Conservation (phyloP, 768 basidiomycete species). For the Xerocomellus intermedius region DNA sequence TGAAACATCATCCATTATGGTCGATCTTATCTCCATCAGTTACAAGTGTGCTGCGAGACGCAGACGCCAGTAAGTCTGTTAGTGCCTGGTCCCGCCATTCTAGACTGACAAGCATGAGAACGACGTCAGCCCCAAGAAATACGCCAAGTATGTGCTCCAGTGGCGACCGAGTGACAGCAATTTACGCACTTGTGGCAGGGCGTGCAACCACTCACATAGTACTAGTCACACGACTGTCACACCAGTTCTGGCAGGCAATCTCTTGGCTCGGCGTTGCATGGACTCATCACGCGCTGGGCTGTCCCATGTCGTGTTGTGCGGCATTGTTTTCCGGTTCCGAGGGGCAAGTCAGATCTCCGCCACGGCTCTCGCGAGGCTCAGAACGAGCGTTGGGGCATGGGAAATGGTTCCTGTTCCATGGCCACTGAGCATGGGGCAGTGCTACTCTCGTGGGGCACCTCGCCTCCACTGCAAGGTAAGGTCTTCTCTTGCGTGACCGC, state of each 20-base stretch:
- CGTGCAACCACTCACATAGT: neutral
- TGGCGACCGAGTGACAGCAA: neutral
- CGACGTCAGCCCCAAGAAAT: neutral
- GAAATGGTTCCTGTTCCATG: slow-evolving; percentile 2
- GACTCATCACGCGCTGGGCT: slow-evolving; percentile 8
- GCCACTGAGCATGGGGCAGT: slow-evolving; percentile 5
- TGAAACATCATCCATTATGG: slow-evolving; percentile 10
- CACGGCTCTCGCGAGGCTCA: slow-evolving; percentile 6
- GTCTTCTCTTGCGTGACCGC: slow-evolving; percentile 6
- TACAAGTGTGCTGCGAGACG: neutral
- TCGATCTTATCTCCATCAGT: slow-evolving; percentile 9
- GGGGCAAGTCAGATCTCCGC: slow-evolving; percentile 15
- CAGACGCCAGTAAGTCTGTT: neutral
- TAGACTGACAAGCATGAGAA: slow-evolving; percentile 8
- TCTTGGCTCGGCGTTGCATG: slow-evolving; percentile 11
- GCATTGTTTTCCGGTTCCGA: slow-evolving; percentile 24
- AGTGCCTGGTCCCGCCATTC: slow-evolving; percentile 1
- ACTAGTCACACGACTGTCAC: slow-evolving; percentile 6
- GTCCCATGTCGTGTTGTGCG: slow-evolving; percentile 5
- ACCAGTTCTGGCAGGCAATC: neutral
- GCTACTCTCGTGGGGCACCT: slow-evolving; percentile 13
- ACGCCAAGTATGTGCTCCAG: neutral
- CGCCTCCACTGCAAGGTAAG: slow-evolving; percentile 20
- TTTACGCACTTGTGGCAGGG: neutral
- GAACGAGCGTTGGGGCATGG: slow-evolving; percentile 6